Evolutionary conservation across 495 filamentous ascomycete species (phyloP).

Genomic region (Podospora australis): DNA sequence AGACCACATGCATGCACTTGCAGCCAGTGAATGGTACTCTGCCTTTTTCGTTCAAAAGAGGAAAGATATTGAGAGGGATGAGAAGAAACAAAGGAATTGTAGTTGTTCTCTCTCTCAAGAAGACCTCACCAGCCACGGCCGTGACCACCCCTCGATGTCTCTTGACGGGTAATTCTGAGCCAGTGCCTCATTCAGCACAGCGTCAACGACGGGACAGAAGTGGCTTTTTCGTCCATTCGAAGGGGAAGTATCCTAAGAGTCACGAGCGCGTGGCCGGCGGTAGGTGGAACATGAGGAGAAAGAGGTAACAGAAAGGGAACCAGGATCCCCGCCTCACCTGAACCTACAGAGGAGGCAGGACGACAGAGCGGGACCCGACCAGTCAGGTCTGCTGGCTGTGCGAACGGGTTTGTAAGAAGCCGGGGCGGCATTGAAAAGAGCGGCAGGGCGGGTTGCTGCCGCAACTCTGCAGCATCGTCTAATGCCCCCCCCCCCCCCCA

Average conservation of each 20-base stretch:
- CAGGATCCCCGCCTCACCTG: conserved; percentile 2
- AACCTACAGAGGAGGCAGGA: too few relatives aligned
- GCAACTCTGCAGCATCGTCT: background rate
- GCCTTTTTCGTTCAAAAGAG: too few relatives aligned
- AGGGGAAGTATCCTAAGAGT: background rate
- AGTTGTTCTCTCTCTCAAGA: conserved; percentile 3
- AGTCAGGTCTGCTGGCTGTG: too few relatives aligned
- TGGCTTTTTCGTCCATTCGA: background rate
- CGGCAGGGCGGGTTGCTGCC: background rate
- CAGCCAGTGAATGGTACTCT: too few relatives aligned
- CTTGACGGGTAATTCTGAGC: conserved; percentile 13
- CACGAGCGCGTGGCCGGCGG: background rate
- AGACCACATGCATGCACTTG: conserved; percentile 6
- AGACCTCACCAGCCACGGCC: conserved; percentile 18
- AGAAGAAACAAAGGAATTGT: background rate
- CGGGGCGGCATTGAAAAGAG: background rate
- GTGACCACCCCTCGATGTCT: conserved; percentile 17
- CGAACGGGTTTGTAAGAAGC: background rate
- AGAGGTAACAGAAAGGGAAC: conserved; percentile 5
- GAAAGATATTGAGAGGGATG: background rate
- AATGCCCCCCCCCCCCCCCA: too few relatives aligned
- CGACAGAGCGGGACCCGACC: too few relatives aligned
- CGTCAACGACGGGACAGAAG: background rate
- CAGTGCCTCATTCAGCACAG: conserved; percentile 15
- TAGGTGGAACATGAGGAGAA: conserved; percentile 1